Base-by-base conservation (phyloP, 345 rosid genomes). In the Odontarrhena argentea region DNA sequence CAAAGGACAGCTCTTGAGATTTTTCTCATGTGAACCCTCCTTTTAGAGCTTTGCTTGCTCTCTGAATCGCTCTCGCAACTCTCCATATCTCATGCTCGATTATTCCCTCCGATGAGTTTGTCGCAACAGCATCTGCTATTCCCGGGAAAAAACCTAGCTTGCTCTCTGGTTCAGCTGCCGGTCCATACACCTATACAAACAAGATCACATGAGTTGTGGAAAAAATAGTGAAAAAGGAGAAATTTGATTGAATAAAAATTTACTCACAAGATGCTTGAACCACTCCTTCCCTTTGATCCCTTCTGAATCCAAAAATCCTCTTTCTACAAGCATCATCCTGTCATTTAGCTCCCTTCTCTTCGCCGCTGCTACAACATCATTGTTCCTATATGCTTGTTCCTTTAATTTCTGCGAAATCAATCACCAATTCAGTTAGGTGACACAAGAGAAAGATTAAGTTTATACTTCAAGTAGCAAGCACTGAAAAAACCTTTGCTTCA, bases 211-310 rank as follows among this genome's bases (percentile, higher is more conserved):
- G 37, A 63, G 8, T 28, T 48, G 28, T 55, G 13, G 1, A 9
- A 58, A 63, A 18, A 6, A 3, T 25, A 3, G 5, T 63, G 38
- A 51, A 32, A 4, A 18, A 18, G 22, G 36, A 28, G 36, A 32
- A 12, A 22, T 43, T n/a, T 55, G 13, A 42, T 0, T 46, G 42
- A n/a, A 28, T 4, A 51, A 10, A 5, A 13, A 14, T 10, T 22
- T 15, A 65, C 96, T 84, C 69, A 87, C 99, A 53, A 91, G 95
- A 87, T 94, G 99, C 77, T 86, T 94, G 81, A 91, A 94, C 99
- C 97, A 91, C 46, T 66, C 81, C 74, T 84, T 81, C 57, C 92
- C 92, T 62, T 67, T 77, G 66, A 91, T 80, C 64, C 97, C 99
- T 3, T 86, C 82, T 15, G 78, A 60, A 74, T 91, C 97, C 70